A percentile compares a stretch with the other conserved stretches of the same genome.
phyloP scores from a whole-genome alignment of 805 yeast species.

The Blastobotrys terrestris region DNA sequence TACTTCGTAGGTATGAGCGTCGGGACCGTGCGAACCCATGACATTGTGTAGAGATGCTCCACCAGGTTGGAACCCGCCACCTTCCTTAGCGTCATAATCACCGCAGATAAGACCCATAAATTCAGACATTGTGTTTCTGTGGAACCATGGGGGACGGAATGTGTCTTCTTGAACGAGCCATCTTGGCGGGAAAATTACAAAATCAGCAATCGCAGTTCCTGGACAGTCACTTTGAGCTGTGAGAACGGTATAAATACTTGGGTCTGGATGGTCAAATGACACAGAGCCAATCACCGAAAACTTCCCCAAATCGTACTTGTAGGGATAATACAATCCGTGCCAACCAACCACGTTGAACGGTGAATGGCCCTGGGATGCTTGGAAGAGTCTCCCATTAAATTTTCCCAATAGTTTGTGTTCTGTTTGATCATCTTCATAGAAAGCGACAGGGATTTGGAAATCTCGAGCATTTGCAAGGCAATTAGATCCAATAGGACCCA shows the following conservation, averaged over 20 bases:
- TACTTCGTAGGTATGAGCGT: constrained; percentile 21
- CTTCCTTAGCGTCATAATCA: constrained; percentile 21
- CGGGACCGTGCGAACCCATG: constrained; percentile 28
- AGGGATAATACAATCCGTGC: constrained; percentile 27
- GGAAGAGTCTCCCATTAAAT: constrained; percentile 14
- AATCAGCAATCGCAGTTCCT: constrained; percentile 27
- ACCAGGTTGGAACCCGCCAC: constrained; percentile 27
- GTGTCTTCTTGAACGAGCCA: constrained; percentile 28
- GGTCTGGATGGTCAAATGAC: constrained; percentile 28
- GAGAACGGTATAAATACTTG: constrained; percentile 25
- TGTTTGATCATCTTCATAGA: constrained; percentile 16
- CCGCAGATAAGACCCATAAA: constrained; percentile 24
- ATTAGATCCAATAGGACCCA: constrained; percentile 28
- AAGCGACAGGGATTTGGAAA: constrained; percentile 24
- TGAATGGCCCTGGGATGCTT: constrained; percentile 18
- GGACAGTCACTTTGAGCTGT: constrained; percentile 19
- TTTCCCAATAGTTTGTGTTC: constrained; percentile 13
- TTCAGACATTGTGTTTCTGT: constrained; percentile 26
- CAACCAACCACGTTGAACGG: constrained; percentile 28
- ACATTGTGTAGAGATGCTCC: constrained; percentile 29
- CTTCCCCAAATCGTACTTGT: constrained; percentile 26
- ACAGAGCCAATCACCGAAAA: constrained; percentile 26
- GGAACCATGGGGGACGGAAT: constrained; percentile 28
- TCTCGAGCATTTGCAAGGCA: constrained; percentile 28
- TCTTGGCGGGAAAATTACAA: constrained; percentile 27